A percentile compares a stretch with the other conserved stretches of the same genome.
These are phyloP conservation scores for Alternaria ethzedia DNA, from an alignment of 2,329 filamentous ascomycete species.

Conservation along the genomic window DNA sequence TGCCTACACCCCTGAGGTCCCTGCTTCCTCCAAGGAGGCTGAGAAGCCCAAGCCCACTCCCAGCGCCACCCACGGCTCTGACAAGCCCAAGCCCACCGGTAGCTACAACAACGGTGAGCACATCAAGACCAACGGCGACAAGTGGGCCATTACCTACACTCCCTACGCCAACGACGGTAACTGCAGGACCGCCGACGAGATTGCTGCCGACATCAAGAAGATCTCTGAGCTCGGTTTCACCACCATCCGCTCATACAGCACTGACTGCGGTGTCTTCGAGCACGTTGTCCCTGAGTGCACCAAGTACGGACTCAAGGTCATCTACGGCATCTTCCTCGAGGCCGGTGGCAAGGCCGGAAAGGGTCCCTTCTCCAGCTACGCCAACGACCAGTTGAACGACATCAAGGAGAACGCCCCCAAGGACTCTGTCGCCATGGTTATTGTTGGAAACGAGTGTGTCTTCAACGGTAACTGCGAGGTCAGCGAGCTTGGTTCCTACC, in stretches of 20 bases:
- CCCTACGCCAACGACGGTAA: conserved; percentile 52
- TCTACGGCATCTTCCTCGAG: conserved; percentile 87
- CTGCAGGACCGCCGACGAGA: conserved; percentile 52
- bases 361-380: conserved; percentile 55
- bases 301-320: conserved; percentile 74
- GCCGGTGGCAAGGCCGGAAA: conserved; percentile 57
- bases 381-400: conserved; percentile 74
- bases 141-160: conserved; percentile 59
- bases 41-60: conserved; percentile 25
- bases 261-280: conserved; percentile 83
- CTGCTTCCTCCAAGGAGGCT: conserved; percentile 14
- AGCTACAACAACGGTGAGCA: conserved; percentile 31
- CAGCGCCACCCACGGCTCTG: conserved; percentile 25
- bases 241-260: conserved; percentile 82
- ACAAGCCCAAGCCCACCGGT: conserved; percentile 40
- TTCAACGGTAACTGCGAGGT: conserved; percentile 74
- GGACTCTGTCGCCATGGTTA: conserved; percentile 77
- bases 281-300: conserved; percentile 74
- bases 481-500: conserved; percentile 70
- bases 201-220: conserved; percentile 50
- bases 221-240: conserved; percentile 62
- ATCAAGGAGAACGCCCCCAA: conserved; percentile 74
- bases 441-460: conserved; percentile 90
- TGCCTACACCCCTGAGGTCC: not conserved
- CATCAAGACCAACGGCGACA: conserved; percentile 51